A percentile compares a stretch with the other conserved stretches of the same genome.
phyloP scores from a whole-genome alignment of 179 eudicot genomes.

The Spergularia azorica region DNA sequence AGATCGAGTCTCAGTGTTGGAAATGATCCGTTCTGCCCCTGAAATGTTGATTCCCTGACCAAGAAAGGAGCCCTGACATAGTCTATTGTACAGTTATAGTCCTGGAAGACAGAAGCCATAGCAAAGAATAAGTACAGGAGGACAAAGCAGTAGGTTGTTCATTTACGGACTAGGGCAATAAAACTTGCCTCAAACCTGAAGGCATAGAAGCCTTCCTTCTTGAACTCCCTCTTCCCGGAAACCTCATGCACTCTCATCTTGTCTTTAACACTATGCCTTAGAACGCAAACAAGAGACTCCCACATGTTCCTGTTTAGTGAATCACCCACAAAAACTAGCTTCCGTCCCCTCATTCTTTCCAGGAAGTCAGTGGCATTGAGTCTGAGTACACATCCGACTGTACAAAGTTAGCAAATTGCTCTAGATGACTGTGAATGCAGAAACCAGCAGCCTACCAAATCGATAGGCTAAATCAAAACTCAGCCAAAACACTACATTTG shows the following conservation, averaged over 20 bases:
- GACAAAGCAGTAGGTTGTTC: background rate
- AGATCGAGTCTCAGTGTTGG: slow-evolving; percentile 78
- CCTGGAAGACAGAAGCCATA: slow-evolving; percentile 44
- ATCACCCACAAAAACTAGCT: slow-evolving; percentile 83
- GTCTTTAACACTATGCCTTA: slow-evolving; percentile 49
- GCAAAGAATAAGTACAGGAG: background rate
- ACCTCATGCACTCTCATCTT: slow-evolving; percentile 63
- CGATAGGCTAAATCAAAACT: background rate
- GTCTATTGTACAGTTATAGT: slow-evolving; percentile 77
- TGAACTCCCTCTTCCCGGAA: slow-evolving; percentile 67
- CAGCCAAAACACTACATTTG: background rate
- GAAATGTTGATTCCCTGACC: slow-evolving; percentile 57
- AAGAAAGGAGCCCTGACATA: slow-evolving; percentile 77
- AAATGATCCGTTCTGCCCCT: slow-evolving; percentile 43
- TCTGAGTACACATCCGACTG: slow-evolving; percentile 35
- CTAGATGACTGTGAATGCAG: background rate
- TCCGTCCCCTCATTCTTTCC: slow-evolving; percentile 70
- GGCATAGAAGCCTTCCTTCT: slow-evolving; percentile 75
- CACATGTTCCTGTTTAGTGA: slow-evolving; percentile 91
- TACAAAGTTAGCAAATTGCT: background rate
- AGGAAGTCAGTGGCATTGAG: slow-evolving; percentile 78
- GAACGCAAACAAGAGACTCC: slow-evolving; percentile 86
- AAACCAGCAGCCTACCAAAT: background rate
- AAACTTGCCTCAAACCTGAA: slow-evolving; percentile 76
- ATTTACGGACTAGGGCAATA: slow-evolving; percentile 1